Evolutionary conservation across 1,284 basidiomycete genomes (phyloP), one percentile per base, ranked within the genome.

Genomic region (Papiliotrema flavescens): DNA sequence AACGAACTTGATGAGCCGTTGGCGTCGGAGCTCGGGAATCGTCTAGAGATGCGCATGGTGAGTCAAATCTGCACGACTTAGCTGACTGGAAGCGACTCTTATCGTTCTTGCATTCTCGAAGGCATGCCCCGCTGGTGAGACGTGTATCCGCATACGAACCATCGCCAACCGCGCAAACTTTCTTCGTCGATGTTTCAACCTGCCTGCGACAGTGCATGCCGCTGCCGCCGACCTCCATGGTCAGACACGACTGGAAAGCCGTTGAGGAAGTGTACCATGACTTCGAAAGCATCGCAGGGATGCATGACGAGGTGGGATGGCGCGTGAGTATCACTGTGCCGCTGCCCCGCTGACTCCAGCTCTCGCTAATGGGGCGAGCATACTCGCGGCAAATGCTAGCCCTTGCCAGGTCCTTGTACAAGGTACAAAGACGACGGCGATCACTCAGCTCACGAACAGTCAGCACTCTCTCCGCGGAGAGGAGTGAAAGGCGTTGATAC

Each of bases 361-460:
- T 36, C n/a, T 40, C n/a, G 3, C 20, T 35, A 8, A n/a, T n/a
- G 35, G 44, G 39, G 9, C 35, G 36, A 37, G 46, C 46, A 11
- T 48, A 48, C 22, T n/a, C 32, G 7, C 22, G 22, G 14, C 26
- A 24, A 40, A 28, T 36, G 34, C 11, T 53, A 13, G 53, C 63
- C 2, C 44, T 65, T 19, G 55, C 59, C 2, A 40, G 63, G 1
- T 60, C 63, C 8, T 24, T 63, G 15, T 60, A 52, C 51, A 64
- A 60, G 39, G 64, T 65, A 42, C 22, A 51, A 15, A 5, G 3
- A 19, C 7, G 1, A n/a, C 23, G n/a, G 20, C 49, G 23, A 46
- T 45, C 9, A 47, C 47, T 15, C n/a, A 20, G 26, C 5, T 41
- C 28, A 40, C 19, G 28, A 14, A 19, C 14, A 51, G 49, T 47